Percentiles rank a stretch among this genome's conserved stretches.
Evolutionary conservation across 495 filamentous ascomycete genomes (phyloP).

Genomic region (Astrothelium subdiscretum): DNA sequence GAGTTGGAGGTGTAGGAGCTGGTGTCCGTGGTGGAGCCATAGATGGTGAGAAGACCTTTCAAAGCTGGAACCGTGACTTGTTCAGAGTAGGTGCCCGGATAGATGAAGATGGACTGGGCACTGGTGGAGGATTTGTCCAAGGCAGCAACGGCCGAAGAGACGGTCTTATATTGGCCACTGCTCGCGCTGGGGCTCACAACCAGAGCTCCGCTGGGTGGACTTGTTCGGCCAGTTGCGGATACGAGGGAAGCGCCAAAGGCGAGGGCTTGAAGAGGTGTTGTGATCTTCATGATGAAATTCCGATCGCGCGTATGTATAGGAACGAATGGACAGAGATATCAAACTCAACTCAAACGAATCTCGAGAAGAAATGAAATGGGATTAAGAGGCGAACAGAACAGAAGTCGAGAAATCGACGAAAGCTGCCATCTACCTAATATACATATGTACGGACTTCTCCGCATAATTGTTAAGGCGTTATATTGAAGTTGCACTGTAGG

Average conservation of each 20-base stretch:
- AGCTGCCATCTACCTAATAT: not conserved
- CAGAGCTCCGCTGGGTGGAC: constrained; percentile 40
- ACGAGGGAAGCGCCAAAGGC: constrained; percentile 17
- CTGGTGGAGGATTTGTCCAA: constrained; percentile 36
- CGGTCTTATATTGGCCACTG: constrained; percentile 32
- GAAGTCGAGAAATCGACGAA: not conserved
- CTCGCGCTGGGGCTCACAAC: constrained; percentile 31
- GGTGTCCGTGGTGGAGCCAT: constrained; percentile 50
- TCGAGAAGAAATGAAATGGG: not conserved
- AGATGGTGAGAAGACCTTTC: constrained; percentile 38
- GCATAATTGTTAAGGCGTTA: not conserved
- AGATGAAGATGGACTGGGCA: constrained; percentile 52
- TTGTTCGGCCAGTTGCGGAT: constrained; percentile 33
- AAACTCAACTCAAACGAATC: not conserved
- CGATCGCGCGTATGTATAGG: not conserved
- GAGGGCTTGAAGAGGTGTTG: not conserved
- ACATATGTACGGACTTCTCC: not conserved
- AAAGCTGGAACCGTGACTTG: constrained; percentile 21
- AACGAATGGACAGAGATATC: not conserved
- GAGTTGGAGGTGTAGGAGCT: constrained; percentile 42
- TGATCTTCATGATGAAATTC: not conserved
- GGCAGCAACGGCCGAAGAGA: constrained; percentile 46
- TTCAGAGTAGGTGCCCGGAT: constrained; percentile 33
- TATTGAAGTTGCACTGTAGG: not conserved
- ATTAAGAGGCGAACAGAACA: not conserved